Percentiles rank a stretch among this genome's conserved stretches.
phyloP scores from a whole-genome alignment of 2,329 filamentous ascomycete species.

The Juglanconis sp. region DNA sequence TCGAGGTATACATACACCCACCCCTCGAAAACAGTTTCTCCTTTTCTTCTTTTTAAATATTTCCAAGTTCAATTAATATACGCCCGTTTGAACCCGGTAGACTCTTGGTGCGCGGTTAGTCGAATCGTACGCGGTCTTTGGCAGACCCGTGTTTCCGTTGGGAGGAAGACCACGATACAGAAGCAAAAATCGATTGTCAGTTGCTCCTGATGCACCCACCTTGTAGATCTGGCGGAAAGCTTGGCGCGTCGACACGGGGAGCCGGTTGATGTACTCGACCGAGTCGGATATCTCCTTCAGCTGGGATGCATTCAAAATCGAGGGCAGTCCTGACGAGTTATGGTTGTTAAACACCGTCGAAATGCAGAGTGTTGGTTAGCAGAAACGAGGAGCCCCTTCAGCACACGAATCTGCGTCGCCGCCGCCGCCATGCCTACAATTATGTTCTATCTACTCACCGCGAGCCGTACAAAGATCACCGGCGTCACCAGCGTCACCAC shows the following conservation, averaged over 20 bases:
- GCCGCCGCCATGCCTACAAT: slow-evolving; percentile 33
- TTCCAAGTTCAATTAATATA: too few relatives aligned
- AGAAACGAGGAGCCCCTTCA: slow-evolving; percentile 17
- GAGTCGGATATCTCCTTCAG: slow-evolving; percentile 22
- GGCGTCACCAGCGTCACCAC: slow-evolving; percentile 31
- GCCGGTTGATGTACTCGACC: slow-evolving; percentile 19
- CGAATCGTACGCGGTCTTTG: background rate
- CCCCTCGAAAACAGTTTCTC: too few relatives aligned
- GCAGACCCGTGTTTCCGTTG: slow-evolving; percentile 22
- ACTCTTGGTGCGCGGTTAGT: background rate
- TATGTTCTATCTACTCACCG: slow-evolving; percentile 29
- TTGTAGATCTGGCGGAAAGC: slow-evolving; percentile 21
- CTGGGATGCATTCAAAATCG: slow-evolving; percentile 18
- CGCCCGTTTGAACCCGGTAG: too few relatives aligned
- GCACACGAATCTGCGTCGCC: slow-evolving; percentile 34
- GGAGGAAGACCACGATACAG: slow-evolving; percentile 22
- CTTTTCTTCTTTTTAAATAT: too few relatives aligned
- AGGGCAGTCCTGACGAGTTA: slow-evolving; percentile 6
- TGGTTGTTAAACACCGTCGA: slow-evolving; percentile 23
- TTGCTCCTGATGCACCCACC: slow-evolving; percentile 20
- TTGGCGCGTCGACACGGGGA: slow-evolving; percentile 20
- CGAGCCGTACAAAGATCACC: slow-evolving; percentile 29
- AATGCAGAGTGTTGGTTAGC: slow-evolving; percentile 15
- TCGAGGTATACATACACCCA: too few relatives aligned
- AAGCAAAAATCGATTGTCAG: slow-evolving; percentile 26